These are phyloP conservation scores for Neonothopanus nambi DNA, from an alignment of 1,284 basidiomycete species.

Conservation along the genomic window DNA sequence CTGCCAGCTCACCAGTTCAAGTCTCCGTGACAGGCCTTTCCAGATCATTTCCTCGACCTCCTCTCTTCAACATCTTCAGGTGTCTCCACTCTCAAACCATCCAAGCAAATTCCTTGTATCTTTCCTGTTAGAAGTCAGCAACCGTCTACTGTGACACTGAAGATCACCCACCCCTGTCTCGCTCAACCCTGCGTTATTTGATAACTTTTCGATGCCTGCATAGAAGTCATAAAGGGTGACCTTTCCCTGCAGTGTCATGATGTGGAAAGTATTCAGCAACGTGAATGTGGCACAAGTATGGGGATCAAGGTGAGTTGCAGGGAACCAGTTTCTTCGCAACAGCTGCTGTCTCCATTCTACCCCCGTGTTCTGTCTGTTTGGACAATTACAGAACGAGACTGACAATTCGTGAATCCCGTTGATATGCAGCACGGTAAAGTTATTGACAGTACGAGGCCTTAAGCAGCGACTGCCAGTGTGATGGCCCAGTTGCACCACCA, in stretches of 20 bases:
- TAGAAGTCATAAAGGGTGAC: conserved; percentile 5
- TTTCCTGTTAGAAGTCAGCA: background rate
- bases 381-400: conserved; percentile 2
- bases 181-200: conserved; percentile 5
- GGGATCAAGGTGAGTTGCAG: conserved; percentile 7
- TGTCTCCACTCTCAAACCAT: conserved; percentile 22
- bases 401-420: conserved; percentile 3
- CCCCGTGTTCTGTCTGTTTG: background rate
- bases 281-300: too few relatives aligned
- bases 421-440: conserved; percentile 12
- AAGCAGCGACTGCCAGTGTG: background rate
- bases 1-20: conserved; percentile 7
- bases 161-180: conserved; percentile 12
- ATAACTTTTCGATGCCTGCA: background rate
- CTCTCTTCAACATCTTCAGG: conserved; percentile 28
- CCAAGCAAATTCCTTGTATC: conserved; percentile 21
- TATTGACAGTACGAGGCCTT: background rate
- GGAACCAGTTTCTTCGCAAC: conserved; percentile 5
- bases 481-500: conserved; percentile 18
- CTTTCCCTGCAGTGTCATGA: too few relatives aligned
- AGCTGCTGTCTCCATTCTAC: conserved; percentile 2
- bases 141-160: too few relatives aligned
- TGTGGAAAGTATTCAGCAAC: too few relatives aligned
- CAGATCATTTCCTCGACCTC: conserved; percentile 21
- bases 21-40: conserved; percentile 11